Evolutionary conservation across 2,329 filamentous ascomycete genomes (phyloP), one percentile per base, ranked within the genome.

Genomic region (Aspergillus caelatus): DNA sequence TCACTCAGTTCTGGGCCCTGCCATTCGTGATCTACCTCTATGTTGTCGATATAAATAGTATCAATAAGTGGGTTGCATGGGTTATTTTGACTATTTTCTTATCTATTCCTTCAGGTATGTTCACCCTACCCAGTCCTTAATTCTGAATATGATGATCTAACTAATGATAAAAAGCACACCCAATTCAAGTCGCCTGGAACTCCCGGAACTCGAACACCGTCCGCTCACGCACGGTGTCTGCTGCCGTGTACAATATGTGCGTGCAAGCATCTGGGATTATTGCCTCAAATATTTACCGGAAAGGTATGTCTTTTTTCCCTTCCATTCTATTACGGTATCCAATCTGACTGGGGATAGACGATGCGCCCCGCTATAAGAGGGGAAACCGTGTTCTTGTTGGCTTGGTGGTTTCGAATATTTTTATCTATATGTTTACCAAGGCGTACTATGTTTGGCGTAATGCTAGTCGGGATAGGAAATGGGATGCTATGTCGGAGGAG

Each of bases 11-110:
- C 75, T 23, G 75, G 77, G 12, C 70, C 68, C 26, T 80, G 76
- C 76, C 78, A 73, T 45, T 80, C 80, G 39, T 54, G 4, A 23
- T 54, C 2, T 54, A 54, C 6, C 11, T 54, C 19, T 54, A 81
- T 86, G 0, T 81, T 82, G 0, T 72, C 48, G 10, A 75, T 78
- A 6, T 61, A 23, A 54, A 54, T 23, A 32, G 19, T 23, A 81
- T 79, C 0, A 77, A 79, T 8, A 78, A 83, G 21, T 87, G 85
- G 85, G 74, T 75, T 0, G 75, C 83, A 10, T 87, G 81, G 71
- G 75, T 76, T 0, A 71, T 86, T 26, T 77, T 83, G 16, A 85
- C 82, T 0, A 71, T 87, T 30, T 79, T 86, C 3, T 30, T 66
- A 12, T 61, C 53, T 2, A 59, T 53, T 34, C 64, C 54, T 0